A percentile compares a stretch with the other conserved stretches of the same genome.
These are phyloP conservation scores for Eugenia klotzschiana DNA, from an alignment of 441 rosid genomes.

Conservation along the genomic window DNA sequence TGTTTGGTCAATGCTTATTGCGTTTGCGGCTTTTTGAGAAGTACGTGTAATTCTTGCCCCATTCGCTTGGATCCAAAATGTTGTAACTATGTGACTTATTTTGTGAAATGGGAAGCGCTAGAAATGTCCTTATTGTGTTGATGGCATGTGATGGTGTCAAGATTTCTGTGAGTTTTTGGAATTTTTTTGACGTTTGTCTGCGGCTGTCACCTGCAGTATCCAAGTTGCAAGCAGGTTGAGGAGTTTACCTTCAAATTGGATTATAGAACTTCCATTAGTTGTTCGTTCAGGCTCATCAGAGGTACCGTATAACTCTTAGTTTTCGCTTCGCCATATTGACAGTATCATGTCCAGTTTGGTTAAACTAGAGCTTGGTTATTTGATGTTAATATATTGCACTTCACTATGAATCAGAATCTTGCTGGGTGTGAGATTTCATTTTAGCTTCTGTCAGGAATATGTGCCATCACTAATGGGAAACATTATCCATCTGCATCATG, in stretches of 20 bases:
- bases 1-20: background rate
- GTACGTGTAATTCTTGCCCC: background rate
- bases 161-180: conserved; percentile 8
- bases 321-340: background rate
- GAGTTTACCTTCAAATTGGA: conserved; percentile 50
- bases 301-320: conserved; percentile 42
- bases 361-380: background rate
- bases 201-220: conserved; percentile 61
- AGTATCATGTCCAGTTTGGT: background rate
- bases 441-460: background rate
- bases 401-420: background rate
- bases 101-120: background rate
- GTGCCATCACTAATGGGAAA: background rate
- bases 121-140: conserved; percentile 4
- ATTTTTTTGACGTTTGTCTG: conserved; percentile 32
- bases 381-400: background rate
- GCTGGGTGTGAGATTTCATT: background rate
- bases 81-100: background rate
- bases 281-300: conserved; percentile 36
- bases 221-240: conserved; percentile 58
- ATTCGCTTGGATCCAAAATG: background rate
- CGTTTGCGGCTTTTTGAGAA: background rate
- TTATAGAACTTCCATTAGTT: conserved; percentile 43
- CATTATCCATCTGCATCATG: background rate
- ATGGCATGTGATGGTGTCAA: conserved; percentile 14